Evolutionary conservation across 2,329 filamentous ascomycete species (phyloP).

Genomic region (Talaromyces amestolkiae): DNA sequence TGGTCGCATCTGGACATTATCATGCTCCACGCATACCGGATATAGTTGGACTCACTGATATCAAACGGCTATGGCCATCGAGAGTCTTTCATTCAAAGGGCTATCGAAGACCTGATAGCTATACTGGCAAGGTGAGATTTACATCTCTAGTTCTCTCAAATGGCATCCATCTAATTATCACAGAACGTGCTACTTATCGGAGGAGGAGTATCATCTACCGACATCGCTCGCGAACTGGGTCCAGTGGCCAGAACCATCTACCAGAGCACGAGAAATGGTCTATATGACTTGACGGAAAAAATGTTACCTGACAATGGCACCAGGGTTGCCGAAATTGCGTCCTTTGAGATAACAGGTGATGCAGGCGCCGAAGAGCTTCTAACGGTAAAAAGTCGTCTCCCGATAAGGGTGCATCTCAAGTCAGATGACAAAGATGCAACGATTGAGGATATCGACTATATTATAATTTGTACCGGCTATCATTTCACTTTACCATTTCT

Average conservation of each 20-base stretch:
- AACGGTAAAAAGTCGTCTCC: constrained; percentile 38
- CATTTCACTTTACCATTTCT: constrained; percentile 67
- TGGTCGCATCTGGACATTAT: constrained; percentile 57
- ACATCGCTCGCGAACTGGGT: constrained; percentile 55
- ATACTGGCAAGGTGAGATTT: constrained; percentile 47
- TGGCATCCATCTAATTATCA: constrained; percentile 17
- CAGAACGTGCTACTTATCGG: constrained; percentile 57
- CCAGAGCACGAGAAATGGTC: constrained; percentile 59
- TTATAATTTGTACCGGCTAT: constrained; percentile 69
- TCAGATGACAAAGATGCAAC: constrained; percentile 46
- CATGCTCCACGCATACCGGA: constrained; percentile 52
- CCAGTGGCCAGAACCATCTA: constrained; percentile 46
- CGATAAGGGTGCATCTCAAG: constrained; percentile 52
- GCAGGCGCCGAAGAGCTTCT: background rate
- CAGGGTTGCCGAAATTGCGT: constrained; percentile 53
- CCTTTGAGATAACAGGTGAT: constrained; percentile 39
- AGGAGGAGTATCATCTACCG: constrained; percentile 54
- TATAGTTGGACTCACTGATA: constrained; percentile 47
- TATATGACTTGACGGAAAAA: constrained; percentile 56
- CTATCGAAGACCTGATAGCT: constrained; percentile 48
- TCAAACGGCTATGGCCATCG: constrained; percentile 47
- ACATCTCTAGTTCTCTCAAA: too few species aligned
- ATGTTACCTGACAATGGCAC: constrained; percentile 55
- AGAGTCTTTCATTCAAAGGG: constrained; percentile 53
- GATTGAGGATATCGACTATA: constrained; percentile 57